Evolutionary conservation across 1,284 basidiomycete genomes (phyloP), one percentile per base, ranked within the genome.

Genomic region (Mycosarcoma maydis): DNA sequence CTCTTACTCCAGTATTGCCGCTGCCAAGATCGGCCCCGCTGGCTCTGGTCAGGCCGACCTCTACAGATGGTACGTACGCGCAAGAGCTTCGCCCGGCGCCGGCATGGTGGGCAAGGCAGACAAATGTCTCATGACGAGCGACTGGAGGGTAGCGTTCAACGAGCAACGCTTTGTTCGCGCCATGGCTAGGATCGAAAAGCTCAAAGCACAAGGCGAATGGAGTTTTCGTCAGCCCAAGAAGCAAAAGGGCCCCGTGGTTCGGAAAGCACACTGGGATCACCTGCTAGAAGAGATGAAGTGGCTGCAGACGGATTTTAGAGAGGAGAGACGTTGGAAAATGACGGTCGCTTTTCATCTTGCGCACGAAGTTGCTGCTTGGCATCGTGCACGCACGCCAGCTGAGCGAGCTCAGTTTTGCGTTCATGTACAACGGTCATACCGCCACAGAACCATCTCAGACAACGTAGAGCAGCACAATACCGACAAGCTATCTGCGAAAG

Each of bases 251-350:
- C 92, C 92, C 8, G 87, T 89, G 2, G 83, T 92, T 30, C 85
- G 86, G 6, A 98, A 98, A 83, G 88, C 90, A 0, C 94, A 98
- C 75, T 95, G 93, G 92, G 96, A 98, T 82, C 92, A 94, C 82
- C 84, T 98, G 26, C 84, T 98, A 80, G 96, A 98, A 64, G 96
- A 98, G 83, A 93, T 98, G 92, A 92, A 91, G 87, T 98, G 95
- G 96, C 90, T 99, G 86, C 90, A 94, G 42, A 88, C 88, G 14
- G 96, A 99, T 78, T 98, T 94, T 75, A 88, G 90, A 8, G 94
- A 98, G 82, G 96, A 99, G 80, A 86, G 92, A 46, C 87, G 88
- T 58, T 98, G 94, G 94, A 98, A 98, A 82, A 84, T 91, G 30
- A 89, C 90, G 0, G 81, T 93, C 17, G 94, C 95, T 0, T 90